Evolutionary conservation across 1,139 yeast genomes (phyloP), one percentile per base, ranked within the genome.

Genomic region (Meyerozyma smithsonii): DNA sequence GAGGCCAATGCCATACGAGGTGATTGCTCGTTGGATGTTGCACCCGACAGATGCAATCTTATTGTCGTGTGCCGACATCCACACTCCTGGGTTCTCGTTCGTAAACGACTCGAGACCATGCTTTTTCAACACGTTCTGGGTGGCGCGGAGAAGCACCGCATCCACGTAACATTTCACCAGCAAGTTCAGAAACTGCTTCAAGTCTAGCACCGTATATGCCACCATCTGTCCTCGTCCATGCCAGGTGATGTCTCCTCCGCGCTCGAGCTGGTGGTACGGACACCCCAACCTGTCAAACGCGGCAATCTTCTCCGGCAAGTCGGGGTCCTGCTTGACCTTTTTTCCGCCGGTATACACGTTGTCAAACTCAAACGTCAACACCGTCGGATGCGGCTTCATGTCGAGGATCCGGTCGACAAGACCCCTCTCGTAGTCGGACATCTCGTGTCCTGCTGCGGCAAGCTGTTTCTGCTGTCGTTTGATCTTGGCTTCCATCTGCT

Each of bases 221-320:
- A 90, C 96, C 35, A 89, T 60, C 60, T 94, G 99, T 0, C 98
- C 98, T 2, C 90, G 83, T 0, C 97, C 97, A 63, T 94, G 99
- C 73, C 88, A 94, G 0, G 98, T 92, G 1, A 92, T 80, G 57
- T 92, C 95, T 0, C 99, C 99, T n/a, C 99, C 99, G 45, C 99
- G 70, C 44, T 80, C 81, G 0, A 94, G 75, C 52, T 87, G 95
- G 20, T 81, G 75, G 54, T 79, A 86, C 26, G 55, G 49, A 43
- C 73, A 63, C 8, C 73, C 74, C 36, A 64, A 28, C 12, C 43
- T 42, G 38, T 74, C 71, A 20, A 77, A 76, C 6, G 66, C 68
- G 30, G 59, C 59, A 30, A 65, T 62, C 32, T 54, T 59, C 14
- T 55, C 66, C 1, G 52, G 60, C 11, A 61, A 50, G 0, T 69